Conservation (phyloP, 1,284 basidiomycete genomes). For the Schizophyllum amplum region DNA sequence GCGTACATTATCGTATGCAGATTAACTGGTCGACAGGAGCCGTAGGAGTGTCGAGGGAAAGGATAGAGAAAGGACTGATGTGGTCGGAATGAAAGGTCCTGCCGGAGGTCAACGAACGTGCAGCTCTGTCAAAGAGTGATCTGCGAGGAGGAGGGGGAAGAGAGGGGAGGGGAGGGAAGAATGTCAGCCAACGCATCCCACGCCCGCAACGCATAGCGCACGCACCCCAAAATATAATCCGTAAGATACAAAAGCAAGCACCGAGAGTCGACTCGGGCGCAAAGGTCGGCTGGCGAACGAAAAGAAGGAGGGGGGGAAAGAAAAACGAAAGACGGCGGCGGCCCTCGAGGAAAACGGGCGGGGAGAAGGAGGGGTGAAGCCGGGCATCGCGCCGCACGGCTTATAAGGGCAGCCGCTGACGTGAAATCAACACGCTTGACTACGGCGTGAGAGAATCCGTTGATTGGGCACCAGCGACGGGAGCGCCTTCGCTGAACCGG, state of each 20-base stretch:
- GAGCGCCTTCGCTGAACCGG: neutral
- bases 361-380: neutral
- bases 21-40: constrained; percentile 26
- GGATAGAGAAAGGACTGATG: constrained; percentile 27
- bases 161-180: constrained; percentile 7
- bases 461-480: neutral
- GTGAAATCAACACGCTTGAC: neutral
- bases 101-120: constrained; percentile 43
- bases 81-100: constrained; percentile 32
- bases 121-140: constrained; percentile 67
- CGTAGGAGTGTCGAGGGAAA: constrained; percentile 32
- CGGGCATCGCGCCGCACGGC: neutral
- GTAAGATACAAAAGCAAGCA: constrained; percentile 31
- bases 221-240: constrained; percentile 44
- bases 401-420: constrained; percentile 4
- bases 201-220: constrained; percentile 6
- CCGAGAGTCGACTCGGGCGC: constrained; percentile 36
- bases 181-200: too few relatives aligned
- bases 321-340: constrained; percentile 4
- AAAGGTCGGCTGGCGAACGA: constrained; percentile 28
- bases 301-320: constrained; percentile 25
- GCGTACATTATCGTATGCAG: constrained; percentile 44
- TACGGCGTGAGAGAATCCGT: neutral
- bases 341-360: neutral
- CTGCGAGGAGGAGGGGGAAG: constrained; percentile 32